These are phyloP conservation scores for Russula earlei DNA, from an alignment of 768 basidiomycete genomes.

Conservation along the genomic window DNA sequence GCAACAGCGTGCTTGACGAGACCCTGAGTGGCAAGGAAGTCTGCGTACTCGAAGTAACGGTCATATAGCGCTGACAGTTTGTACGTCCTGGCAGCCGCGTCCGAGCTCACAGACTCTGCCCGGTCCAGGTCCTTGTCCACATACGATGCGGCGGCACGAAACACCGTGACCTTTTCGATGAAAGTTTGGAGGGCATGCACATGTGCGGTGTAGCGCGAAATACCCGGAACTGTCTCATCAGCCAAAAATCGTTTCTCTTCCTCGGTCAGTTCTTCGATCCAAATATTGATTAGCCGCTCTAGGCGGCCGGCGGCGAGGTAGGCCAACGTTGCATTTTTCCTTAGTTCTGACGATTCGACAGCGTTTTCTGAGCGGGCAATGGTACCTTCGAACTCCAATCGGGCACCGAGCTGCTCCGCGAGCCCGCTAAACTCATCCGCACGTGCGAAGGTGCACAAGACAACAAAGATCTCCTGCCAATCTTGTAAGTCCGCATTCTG, in stretches of 20 bases:
- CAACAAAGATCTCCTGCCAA: slow-evolving; percentile 96
- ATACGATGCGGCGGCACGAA: slow-evolving; percentile 79
- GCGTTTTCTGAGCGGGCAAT: slow-evolving; percentile 43
- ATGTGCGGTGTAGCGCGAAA: slow-evolving; percentile 67
- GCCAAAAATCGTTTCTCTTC: slow-evolving; percentile 56
- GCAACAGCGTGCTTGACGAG: slow-evolving; percentile 70
- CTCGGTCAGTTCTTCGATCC: slow-evolving; percentile 82
- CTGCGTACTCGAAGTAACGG: slow-evolving; percentile 92
- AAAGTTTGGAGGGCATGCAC: slow-evolving; percentile 85
- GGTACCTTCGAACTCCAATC: slow-evolving; percentile 79
- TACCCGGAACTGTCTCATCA: slow-evolving; percentile 32
- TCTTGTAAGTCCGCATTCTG: slow-evolving; percentile 92
- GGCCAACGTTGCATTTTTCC: slow-evolving; percentile 86
- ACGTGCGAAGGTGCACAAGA: slow-evolving; percentile 87
- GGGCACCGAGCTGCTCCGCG: slow-evolving; percentile 83
- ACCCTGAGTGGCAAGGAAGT: slow-evolving; percentile 86
- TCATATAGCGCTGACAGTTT: slow-evolving; percentile 85
- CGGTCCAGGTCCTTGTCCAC: slow-evolving; percentile 57
- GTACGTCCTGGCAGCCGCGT: slow-evolving; percentile 52
- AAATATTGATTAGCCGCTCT: slow-evolving; percentile 82
- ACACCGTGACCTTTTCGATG: slow-evolving; percentile 93
- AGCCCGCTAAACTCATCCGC: slow-evolving; percentile 79
- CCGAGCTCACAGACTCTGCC: slow-evolving; percentile 28
- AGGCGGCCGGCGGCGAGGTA: slow-evolving; percentile 87
- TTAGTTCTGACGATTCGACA: slow-evolving; percentile 40